Percentiles rank a stretch among this genome's conserved stretches.
These are phyloP conservation scores for Lactifluus rugatus DNA, from an alignment of 768 basidiomycete species.

Conservation along the genomic window DNA sequence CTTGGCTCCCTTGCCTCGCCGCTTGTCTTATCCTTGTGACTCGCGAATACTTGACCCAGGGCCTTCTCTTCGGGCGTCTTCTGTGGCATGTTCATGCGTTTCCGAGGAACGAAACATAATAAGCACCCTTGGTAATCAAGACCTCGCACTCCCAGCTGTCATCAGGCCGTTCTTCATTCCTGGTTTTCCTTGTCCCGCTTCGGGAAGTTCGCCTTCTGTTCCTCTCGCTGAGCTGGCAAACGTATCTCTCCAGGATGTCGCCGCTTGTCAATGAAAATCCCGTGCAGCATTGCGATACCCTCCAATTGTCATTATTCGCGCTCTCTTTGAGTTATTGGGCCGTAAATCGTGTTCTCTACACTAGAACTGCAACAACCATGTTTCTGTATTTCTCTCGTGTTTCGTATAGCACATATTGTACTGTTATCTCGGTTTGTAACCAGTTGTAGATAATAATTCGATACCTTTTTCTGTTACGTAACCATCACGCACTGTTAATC, in stretches of 20 bases:
- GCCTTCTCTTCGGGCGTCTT: neutral
- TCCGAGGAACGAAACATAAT: constrained; percentile 10
- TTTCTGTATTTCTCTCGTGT: neutral
- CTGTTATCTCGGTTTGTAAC: constrained; percentile 16
- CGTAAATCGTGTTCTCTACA: neutral
- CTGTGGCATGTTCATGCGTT: neutral
- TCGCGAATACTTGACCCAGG: neutral
- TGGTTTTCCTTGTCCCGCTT: neutral
- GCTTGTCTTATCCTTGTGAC: constrained; percentile 15
- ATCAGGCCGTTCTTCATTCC: constrained; percentile 15
- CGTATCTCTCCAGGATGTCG: neutral
- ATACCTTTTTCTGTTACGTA: neutral
- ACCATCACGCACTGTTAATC: neutral
- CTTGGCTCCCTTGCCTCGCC: constrained; percentile 11
- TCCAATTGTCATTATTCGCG: neutral
- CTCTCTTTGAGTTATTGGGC: neutral
- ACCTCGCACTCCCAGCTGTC: constrained; percentile 18
- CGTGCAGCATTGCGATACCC: constrained; percentile 6
- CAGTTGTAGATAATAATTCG: neutral
- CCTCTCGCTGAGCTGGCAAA: neutral
- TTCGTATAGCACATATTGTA: constrained; percentile 10
- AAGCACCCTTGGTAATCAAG: constrained; percentile 3
- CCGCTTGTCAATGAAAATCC: constrained; percentile 4
- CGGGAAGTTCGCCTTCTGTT: neutral
- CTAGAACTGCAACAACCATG: neutral